phyloP scores from a whole-genome alignment of 805 yeast genomes.

The Wickerhamiella slavikovae region DNA sequence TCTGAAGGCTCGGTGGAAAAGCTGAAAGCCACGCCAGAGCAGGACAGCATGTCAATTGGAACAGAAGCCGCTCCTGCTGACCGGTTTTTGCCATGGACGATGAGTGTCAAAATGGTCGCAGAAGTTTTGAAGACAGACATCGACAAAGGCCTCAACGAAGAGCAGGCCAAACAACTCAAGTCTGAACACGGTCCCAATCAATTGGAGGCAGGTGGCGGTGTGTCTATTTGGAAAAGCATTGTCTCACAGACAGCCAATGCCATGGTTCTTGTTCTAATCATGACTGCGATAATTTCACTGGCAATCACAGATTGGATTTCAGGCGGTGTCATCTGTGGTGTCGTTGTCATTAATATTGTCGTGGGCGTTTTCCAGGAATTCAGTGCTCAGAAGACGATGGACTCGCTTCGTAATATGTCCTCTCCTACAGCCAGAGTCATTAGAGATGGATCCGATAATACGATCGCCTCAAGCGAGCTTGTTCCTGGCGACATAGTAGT shows the following conservation, averaged over 20 bases:
- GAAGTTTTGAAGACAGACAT: conserved; percentile 23
- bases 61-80: neutral
- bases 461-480: conserved; percentile 34
- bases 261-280: conserved; percentile 52
- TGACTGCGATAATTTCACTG: conserved; percentile 48
- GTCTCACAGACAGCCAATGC: conserved; percentile 57
- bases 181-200: conserved; percentile 33
- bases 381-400: conserved; percentile 65
- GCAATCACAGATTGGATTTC: conserved; percentile 64
- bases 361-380: conserved; percentile 55
- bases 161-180: conserved; percentile 16
- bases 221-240: conserved; percentile 33
- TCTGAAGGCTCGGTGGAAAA: too few species aligned
- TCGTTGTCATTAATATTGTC: conserved; percentile 37
- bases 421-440: conserved; percentile 53
- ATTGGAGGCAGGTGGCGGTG: conserved; percentile 37
- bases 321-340: conserved; percentile 61
- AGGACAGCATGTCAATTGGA: neutral
- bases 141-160: conserved; percentile 27
- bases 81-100: conserved; percentile 10
- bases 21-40: too few species aligned
- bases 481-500: conserved; percentile 57
- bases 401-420: conserved; percentile 41
- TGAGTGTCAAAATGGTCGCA: conserved; percentile 20
- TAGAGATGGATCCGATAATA: conserved; percentile 35